Conservation (phyloP, 1,284 basidiomycete genomes). For the Microbotryum violaceum region DNA sequence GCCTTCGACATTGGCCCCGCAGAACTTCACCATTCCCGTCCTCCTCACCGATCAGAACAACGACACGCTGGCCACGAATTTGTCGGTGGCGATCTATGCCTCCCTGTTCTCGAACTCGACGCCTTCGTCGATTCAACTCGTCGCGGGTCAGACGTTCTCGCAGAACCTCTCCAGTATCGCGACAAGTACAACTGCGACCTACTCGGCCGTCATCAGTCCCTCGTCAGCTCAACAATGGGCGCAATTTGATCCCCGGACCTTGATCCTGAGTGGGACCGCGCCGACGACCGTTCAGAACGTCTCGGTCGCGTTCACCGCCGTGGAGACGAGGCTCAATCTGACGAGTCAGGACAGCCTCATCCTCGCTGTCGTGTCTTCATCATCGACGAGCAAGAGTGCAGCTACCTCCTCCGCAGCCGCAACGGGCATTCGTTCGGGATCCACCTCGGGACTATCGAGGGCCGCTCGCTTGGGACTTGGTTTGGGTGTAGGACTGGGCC, state of each 20-base stretch:
- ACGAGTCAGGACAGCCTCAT: constrained; percentile 14
- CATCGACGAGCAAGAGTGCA: not conserved
- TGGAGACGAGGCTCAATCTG: constrained; percentile 4
- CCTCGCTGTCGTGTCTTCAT: constrained; percentile 21
- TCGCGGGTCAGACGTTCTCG: constrained; percentile 41
- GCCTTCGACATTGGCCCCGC: constrained; percentile 45
- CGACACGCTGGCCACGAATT: constrained; percentile 49
- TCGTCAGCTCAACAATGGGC: constrained; percentile 21
- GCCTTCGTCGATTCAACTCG: constrained; percentile 52
- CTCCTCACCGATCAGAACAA: constrained; percentile 59
- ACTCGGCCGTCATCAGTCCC: constrained; percentile 24
- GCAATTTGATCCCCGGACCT: constrained; percentile 13
- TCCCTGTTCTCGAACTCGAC: constrained; percentile 54
- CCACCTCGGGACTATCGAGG: constrained; percentile 20
- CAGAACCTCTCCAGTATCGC: constrained; percentile 26
- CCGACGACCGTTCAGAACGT: constrained; percentile 21
- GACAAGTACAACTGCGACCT: constrained; percentile 14
- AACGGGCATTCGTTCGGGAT: constrained; percentile 13
- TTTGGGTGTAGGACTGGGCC: constrained; percentile 30
- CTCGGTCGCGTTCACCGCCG: constrained; percentile 14
- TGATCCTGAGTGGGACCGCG: constrained; percentile 27
- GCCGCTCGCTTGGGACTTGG: constrained; percentile 31
- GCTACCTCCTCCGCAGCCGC: constrained; percentile 10
- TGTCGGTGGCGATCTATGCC: constrained; percentile 59
- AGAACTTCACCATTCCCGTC: constrained; percentile 51